Evolutionary conservation across 2,329 filamentous ascomycete species (phyloP), one percentile per base, ranked within the genome.

Genomic region (Fusarium scirpi): DNA sequence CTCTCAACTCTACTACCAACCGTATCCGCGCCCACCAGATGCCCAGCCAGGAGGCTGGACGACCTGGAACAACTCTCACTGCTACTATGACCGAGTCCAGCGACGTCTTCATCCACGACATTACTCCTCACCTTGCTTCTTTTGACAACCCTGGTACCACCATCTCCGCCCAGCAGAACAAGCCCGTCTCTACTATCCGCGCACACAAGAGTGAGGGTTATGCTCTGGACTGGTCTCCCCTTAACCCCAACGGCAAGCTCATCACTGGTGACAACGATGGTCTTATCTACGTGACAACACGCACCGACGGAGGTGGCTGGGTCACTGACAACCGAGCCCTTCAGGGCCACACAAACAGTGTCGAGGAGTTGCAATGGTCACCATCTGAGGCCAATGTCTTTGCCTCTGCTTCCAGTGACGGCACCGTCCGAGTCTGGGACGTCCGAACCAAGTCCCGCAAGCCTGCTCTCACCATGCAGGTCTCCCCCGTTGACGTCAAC

Each of bases 291-390:
- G 86, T 91, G 65, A 98, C 95, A 3, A 94, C 93, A 10, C 88
- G 93, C 61, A 94, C 91, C 53, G 93, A 96, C 77, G 94, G 93
- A 63, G 96, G 94, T 55, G 92, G 92, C 68, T 98, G 94, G 87
- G 91, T 93, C 20, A 97, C 94, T 8, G 94, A 98, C 79, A 92
- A 88, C 15, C 88, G 92, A 45, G 85, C 95, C 2, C 97, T 97
- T 82, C 89, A 89, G 24, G 95, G 94, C 53, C 96, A 99, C 84
- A 87, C 87, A 11, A 89, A 90, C 77, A 95, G 92, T 54, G 90
- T 99, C 18, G 96, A 99, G 84, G 96, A 99, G 78, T 85, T 99
- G 27, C 95, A 98, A 81, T 99, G 96, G 96, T 97, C 93, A 54
- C 96, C 96, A 0, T 93, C 91, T 20, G 96, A 99, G 83, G 90